Evolutionary conservation across 257 asterid species (phyloP).

Genomic region (Leonotis leonurus): DNA sequence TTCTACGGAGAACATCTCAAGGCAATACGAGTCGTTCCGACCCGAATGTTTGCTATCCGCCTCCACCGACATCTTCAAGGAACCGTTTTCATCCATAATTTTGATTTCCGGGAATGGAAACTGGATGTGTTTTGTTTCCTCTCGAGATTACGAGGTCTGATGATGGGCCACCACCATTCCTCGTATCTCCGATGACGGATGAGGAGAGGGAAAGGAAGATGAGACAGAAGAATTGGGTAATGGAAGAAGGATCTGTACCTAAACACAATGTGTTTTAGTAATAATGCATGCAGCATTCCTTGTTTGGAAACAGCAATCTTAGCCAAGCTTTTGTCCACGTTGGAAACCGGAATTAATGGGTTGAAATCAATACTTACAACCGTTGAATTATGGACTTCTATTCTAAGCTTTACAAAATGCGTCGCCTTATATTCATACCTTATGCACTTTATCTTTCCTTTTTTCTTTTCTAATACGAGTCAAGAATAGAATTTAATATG

Average conservation of each 20-base stretch:
- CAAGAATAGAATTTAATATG: too few relatives aligned
- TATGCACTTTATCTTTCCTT: too few relatives aligned
- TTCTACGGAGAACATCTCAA: slow-evolving; percentile 27
- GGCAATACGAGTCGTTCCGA: slow-evolving; percentile 16
- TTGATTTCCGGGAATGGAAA: not conserved
- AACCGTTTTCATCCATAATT: slow-evolving; percentile 16
- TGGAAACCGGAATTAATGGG: slow-evolving; percentile 3
- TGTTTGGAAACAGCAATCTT: too few relatives aligned
- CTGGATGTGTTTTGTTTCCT: not conserved
- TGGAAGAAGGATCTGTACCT: not conserved
- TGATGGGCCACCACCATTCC: slow-evolving; percentile 11
- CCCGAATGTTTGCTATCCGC: not conserved
- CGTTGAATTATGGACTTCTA: not conserved
- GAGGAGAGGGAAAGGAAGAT: not conserved
- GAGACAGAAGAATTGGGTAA: not conserved
- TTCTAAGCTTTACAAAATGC: not conserved
- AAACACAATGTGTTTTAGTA: too few relatives aligned
- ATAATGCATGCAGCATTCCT: too few relatives aligned
- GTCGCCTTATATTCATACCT: not conserved
- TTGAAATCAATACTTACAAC: not conserved
- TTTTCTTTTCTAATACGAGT: too few relatives aligned
- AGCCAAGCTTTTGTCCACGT: slow-evolving; percentile 19
- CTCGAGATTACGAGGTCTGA: slow-evolving; percentile 6
- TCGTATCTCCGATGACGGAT: not conserved
- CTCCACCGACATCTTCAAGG: slow-evolving; percentile 36